These are phyloP conservation scores for Alternaria triticimaculans DNA, from an alignment of 2,329 filamentous ascomycete genomes.

Conservation along the genomic window DNA sequence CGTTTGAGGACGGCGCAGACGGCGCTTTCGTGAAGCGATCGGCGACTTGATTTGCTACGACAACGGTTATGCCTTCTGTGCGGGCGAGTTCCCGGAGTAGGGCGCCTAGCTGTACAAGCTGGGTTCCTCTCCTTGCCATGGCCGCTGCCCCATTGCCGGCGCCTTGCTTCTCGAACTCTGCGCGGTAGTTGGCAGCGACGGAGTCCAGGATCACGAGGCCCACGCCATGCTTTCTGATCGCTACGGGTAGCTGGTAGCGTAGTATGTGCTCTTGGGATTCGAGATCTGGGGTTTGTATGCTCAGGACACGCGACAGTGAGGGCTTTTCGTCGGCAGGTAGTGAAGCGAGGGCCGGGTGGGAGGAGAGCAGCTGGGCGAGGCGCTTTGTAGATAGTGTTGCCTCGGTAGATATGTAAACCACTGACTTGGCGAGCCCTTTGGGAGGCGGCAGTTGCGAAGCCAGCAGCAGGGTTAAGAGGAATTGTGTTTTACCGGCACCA, in stretches of 20 bases:
- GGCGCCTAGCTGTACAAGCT: constrained; percentile 78
- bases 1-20: constrained; percentile 28
- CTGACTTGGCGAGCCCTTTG: constrained; percentile 72
- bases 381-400: constrained; percentile 81
- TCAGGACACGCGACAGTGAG: constrained; percentile 77
- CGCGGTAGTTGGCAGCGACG: constrained; percentile 93
- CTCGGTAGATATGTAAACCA: constrained; percentile 94
- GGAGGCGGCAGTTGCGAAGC: constrained; percentile 81
- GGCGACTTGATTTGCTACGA: constrained; percentile 94
- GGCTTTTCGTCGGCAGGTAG: constrained; percentile 57
- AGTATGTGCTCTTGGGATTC: constrained; percentile 96
- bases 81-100: constrained; percentile 78
- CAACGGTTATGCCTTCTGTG: constrained; percentile 77
- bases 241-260: constrained; percentile 87
- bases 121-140: constrained; percentile 76
- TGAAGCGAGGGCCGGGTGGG: constrained; percentile 66
- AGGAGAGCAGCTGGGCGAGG: constrained; percentile 76
- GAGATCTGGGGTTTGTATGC: constrained; percentile 84
- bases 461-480: constrained; percentile 84
- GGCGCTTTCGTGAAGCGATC: constrained; percentile 71
- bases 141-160: constrained; percentile 43
- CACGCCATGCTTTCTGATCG: constrained; percentile 75
- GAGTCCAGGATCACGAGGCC: constrained; percentile 89
- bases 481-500: constrained; percentile 93
- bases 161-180: constrained; percentile 75